phyloP scores from a whole-genome alignment of 495 filamentous ascomycete genomes.

The Talaromyces wortmannii region DNA sequence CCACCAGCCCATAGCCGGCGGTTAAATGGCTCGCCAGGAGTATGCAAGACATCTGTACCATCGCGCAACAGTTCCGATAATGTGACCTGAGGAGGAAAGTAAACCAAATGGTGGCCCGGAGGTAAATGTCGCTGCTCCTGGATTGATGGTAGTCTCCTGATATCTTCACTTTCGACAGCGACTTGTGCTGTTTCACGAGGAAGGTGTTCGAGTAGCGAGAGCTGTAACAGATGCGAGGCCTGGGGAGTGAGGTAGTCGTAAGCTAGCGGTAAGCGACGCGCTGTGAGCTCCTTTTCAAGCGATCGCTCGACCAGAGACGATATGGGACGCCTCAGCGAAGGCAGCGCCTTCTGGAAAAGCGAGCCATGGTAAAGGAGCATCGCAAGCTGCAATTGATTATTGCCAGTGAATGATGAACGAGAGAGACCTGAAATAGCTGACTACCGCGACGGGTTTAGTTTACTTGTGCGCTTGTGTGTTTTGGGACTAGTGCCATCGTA shows the following conservation, averaged over 20 bases:
- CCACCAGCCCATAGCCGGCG: constrained; percentile 81
- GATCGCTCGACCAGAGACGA: neutral
- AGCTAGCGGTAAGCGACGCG: constrained; percentile 47
- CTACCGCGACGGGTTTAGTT: neutral
- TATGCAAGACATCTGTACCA: constrained; percentile 65
- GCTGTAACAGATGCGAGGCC: constrained; percentile 56
- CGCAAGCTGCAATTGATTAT: neutral
- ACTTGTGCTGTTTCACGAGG: constrained; percentile 7
- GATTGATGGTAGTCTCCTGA: constrained; percentile 25
- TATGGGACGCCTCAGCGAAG: neutral
- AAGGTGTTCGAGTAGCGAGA: constrained; percentile 56
- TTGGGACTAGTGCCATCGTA: neutral
- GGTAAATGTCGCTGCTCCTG: constrained; percentile 29
- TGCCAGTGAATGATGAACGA: too few relatives aligned
- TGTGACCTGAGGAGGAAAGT: constrained; percentile 61
- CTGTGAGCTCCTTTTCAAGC: constrained; percentile 26
- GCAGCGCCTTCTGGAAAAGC: neutral
- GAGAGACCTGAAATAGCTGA: neutral
- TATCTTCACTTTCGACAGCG: constrained; percentile 1
- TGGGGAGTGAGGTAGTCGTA: constrained; percentile 60
- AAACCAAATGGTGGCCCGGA: constrained; percentile 56
- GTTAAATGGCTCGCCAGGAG: constrained; percentile 56
- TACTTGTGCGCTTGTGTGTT: neutral
- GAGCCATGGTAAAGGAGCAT: neutral
- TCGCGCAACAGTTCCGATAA: constrained; percentile 55